Evolutionary conservation across 805 yeast species (phyloP), one percentile per base, ranked within the genome.

Genomic region (Schwanniomyces pseudopolymorphus): DNA sequence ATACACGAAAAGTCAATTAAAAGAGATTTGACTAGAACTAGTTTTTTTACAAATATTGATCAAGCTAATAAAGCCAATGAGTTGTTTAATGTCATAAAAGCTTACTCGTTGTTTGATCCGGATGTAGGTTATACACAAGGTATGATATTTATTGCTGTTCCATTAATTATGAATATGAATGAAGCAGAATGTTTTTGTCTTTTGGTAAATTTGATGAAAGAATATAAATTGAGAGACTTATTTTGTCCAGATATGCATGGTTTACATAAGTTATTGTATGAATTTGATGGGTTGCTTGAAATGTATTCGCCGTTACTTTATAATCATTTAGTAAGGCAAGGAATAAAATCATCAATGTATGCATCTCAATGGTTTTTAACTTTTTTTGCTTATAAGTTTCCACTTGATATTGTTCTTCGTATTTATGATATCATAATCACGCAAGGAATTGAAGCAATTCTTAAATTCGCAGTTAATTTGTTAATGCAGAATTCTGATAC

Each of bases 81-180:
- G 42, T 69, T 94, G 28, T 87, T 74, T 59, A 81, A 83, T 46
- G 84, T 94, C 24, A 78, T 94, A 51, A 87, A 87, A 59, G 91
- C 90, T 0, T 94, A 92, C 68, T 82, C 94, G 19, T 68, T 89
- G 40, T 85, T 80, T 62, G 98, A 94, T 63, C 83, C 87, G 1
- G 97, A 91, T 43, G 97, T 94, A 42, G 99, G 99, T 0, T 94
- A 94, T 60, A 94, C 97, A 1, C 99, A 94, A 66, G 98, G 99
- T 6, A 90, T 94, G 97, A 96, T 96, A 1, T 94, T 94, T 59
- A 81, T 94, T 38, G 80, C 88, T 0, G 89, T 89, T 5, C 97
- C 99, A 2, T 66, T 94, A 40, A 70, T 90, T 39, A 74, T 91
- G 71, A 88, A 88, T 55, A 79, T 89, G 83, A 77, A 71, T 33